phyloP scores from a whole-genome alignment of 1,284 basidiomycete species.

The Sanguinoderma infundibulare region DNA sequence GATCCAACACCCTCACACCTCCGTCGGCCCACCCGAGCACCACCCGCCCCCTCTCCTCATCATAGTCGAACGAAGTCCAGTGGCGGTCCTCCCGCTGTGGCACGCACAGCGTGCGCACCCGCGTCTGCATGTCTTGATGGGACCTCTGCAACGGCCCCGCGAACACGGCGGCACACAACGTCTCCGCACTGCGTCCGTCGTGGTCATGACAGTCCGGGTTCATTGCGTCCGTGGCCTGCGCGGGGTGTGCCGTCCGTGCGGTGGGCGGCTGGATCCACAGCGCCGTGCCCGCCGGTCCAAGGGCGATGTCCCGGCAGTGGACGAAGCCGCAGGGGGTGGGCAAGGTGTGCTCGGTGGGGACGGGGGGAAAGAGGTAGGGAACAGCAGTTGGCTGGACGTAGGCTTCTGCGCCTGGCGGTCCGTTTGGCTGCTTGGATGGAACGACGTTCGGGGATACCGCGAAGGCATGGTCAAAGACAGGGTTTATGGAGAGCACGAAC shows the following conservation, averaged over 20 bases:
- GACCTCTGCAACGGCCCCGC: constrained; percentile 43
- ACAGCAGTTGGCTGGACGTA: neutral
- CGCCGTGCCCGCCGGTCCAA: constrained; percentile 58
- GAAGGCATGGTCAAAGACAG: constrained; percentile 24
- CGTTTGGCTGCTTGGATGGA: neutral
- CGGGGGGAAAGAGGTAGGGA: constrained; percentile 49
- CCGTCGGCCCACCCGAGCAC: constrained; percentile 55
- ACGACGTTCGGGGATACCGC: neutral
- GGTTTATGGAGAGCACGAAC: constrained; percentile 47
- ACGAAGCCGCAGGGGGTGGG: constrained; percentile 51
- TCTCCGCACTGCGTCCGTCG: constrained; percentile 35
- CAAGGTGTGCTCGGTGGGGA: constrained; percentile 38
- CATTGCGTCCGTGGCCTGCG: constrained; percentile 20
- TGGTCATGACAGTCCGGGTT: constrained; percentile 10
- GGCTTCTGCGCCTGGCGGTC: neutral
- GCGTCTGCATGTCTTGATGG: constrained; percentile 21
- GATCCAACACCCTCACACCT: constrained; percentile 45
- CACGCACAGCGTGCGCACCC: constrained; percentile 33
- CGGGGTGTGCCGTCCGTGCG: constrained; percentile 26
- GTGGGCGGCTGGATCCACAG: constrained; percentile 59
- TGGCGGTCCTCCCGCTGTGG: constrained; percentile 36
- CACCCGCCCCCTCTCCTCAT: constrained; percentile 55
- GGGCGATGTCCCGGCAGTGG: constrained; percentile 52
- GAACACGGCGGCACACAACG: constrained; percentile 50
- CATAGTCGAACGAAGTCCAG: constrained; percentile 63